Conservation (phyloP, 371 early-diverging fungal species). For the Circinella umbellata region DNA sequence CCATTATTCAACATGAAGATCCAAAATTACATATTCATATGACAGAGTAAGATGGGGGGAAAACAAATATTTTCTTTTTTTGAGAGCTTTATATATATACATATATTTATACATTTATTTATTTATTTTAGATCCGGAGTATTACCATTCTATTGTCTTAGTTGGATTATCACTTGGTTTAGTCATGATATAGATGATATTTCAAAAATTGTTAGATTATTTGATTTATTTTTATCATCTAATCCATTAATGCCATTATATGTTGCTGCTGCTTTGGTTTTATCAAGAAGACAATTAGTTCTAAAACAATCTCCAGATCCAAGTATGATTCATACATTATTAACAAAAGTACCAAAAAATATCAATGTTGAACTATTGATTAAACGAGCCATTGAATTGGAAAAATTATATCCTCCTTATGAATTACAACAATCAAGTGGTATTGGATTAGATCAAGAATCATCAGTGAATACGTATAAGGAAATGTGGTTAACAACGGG, state of each 20-base stretch:
- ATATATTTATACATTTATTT: too few species aligned
- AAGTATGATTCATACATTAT: slow-evolving; percentile 57
- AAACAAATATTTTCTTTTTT: too few species aligned
- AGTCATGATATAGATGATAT: slow-evolving; percentile 75
- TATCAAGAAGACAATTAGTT: slow-evolving; percentile 51
- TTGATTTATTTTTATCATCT: slow-evolving; percentile 75
- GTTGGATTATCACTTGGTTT: slow-evolving; percentile 90
- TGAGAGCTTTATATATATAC: too few species aligned
- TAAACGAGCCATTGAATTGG: slow-evolving; percentile 43
- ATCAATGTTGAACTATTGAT: slow-evolving; percentile 45
- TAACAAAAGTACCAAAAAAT: slow-evolving; percentile 61
- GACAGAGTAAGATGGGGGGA: slow-evolving; percentile 33
- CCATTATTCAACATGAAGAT: slow-evolving; percentile 57
- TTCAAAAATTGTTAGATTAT: slow-evolving; percentile 63
- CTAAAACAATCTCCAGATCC: slow-evolving; percentile 54
- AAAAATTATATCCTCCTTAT: slow-evolving; percentile 29
- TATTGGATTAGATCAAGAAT: slow-evolving; percentile 9
- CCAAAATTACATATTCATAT: slow-evolving; percentile 54
- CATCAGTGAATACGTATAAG: slow-evolving; percentile 30
- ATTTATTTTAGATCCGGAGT: slow-evolving; percentile 52
- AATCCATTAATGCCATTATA: slow-evolving; percentile 81
- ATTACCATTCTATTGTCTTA: slow-evolving; percentile 80
- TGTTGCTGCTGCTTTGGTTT: slow-evolving; percentile 69
- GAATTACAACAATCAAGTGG: slow-evolving; percentile 5
- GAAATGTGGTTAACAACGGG: slow-evolving; percentile 44